Evolutionary conservation across 306 rosid species (phyloP).

Genomic region (Arachis hypogaea): DNA sequence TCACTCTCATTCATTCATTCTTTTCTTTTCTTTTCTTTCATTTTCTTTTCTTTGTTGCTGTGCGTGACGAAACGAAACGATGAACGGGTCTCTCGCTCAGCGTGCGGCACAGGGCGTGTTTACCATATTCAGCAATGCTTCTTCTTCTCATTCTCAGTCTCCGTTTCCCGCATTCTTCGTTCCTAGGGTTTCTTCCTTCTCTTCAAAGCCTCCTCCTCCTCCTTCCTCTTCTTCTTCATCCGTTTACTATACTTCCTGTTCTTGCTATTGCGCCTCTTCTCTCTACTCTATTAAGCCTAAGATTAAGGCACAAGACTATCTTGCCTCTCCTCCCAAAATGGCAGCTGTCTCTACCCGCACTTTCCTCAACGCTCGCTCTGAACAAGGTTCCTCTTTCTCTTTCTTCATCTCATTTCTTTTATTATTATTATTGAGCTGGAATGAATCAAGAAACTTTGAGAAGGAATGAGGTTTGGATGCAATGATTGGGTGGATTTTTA

Average conservation of each 20-base stretch:
- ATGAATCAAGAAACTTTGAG: background rate
- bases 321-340: slow-evolving; percentile 28
- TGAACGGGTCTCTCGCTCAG: slow-evolving; percentile 38
- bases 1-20: too few species aligned
- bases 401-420: background rate
- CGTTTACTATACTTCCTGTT: background rate
- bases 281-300: slow-evolving; percentile 31
- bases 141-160: slow-evolving; percentile 28
- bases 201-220: slow-evolving; percentile 12
- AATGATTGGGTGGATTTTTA: background rate
- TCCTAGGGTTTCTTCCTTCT: slow-evolving; percentile 39
- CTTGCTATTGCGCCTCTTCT: slow-evolving; percentile 15
- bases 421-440: background rate
- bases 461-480: slow-evolving; percentile 1
- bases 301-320: slow-evolving; percentile 20
- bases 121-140: background rate
- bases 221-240: slow-evolving; percentile 25
- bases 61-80: background rate
- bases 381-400: slow-evolving; percentile 40
- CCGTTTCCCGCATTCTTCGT: slow-evolving; percentile 40
- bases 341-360: slow-evolving; percentile 47
- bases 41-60: too few species aligned
- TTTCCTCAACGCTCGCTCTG: slow-evolving; percentile 49
- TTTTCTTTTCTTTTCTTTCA: too few species aligned
- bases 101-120: slow-evolving; percentile 3